Percentiles rank a stretch among this genome's conserved stretches.
Conservation (phyloP, 345 rosid genomes). For the Gynandropsis gynandra region DNA sequence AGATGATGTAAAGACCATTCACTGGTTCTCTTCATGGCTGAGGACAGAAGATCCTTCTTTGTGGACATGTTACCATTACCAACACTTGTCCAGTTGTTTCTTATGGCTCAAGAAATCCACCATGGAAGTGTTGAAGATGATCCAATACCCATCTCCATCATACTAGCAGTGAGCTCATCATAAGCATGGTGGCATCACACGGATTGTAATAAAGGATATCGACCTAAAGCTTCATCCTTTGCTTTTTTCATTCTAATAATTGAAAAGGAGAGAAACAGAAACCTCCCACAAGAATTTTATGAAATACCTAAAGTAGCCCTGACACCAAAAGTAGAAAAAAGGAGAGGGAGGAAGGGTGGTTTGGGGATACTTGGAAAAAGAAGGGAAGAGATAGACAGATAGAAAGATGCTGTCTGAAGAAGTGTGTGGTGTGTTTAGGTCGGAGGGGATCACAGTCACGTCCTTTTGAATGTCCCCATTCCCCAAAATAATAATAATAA, state of each 20-base stretch:
- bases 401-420: conserved; percentile 17
- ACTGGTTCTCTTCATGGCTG: conserved; percentile 91
- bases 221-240: conserved; percentile 14
- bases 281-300: conserved; percentile 8
- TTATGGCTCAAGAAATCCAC: conserved; percentile 38
- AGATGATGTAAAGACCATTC: conserved; percentile 44
- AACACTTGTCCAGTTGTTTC: conserved; percentile 29
- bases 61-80: conserved; percentile 42
- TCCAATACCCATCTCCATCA: no score
- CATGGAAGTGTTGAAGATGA: conserved; percentile 43
- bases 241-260: conserved; percentile 13
- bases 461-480: conserved; percentile 15
- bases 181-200: no score
- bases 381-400: conserved; percentile 14
- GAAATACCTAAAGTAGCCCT: conserved; percentile 22
- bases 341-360: conserved; percentile 8
- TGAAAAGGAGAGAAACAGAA: conserved; percentile 8
- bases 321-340: conserved; percentile 9
- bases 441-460: conserved; percentile 21
- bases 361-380: conserved; percentile 8
- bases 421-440: conserved; percentile 22
- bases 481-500: background rate
- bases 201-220: conserved; percentile 9
- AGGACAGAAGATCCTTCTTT: conserved; percentile 68
- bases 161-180: background rate